Evolutionary conservation across 2,329 filamentous ascomycete species (phyloP), one percentile per base, ranked within the genome.

Genomic region (Aspergillus oerlinghausenensis): DNA sequence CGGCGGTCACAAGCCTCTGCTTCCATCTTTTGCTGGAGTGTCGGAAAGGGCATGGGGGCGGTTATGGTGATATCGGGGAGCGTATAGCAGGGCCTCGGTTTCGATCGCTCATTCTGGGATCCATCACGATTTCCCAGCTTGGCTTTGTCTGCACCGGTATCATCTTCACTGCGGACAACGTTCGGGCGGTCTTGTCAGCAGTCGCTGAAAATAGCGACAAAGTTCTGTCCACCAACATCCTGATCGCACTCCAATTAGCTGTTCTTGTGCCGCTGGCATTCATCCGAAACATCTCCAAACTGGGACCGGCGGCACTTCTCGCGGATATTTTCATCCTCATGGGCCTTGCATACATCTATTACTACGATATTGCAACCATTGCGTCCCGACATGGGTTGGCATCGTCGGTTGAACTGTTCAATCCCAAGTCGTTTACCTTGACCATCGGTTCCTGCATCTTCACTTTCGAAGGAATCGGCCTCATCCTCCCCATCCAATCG

Each of bases 381-480:
- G 84, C 84, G 58, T 80, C 92, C 54, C 76, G 80, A 51, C 90
- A 89, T 10, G 74, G 72, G 6, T 74, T 95, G 19, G 83, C 90
- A 67, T 88, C 90, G 4, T 92, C 96, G 70, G 92, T 97, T 66
- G 84, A 88, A 65, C 82, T 88, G 68, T 97, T 97, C 82, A 97
- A 97, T 78, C 74, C 87, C 32, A 85, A 87, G 59, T 87, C 91
- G 71, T 97, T 94, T 91, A 96, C 92, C 0, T 80, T 97, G 2
- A 96, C 97, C 72, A 97, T 97, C 67, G 93, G 93, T 55, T 97
- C 94, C 0, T 93, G 92, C 29, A 97, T 97, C 71, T 97, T 97
- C 77, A 97, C 93, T 0, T 97, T 97, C 69, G 93, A 97, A 71
- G 93, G 93, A 28, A 95, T 97, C 57, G 93, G 93, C 3, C 84